A percentile compares a stretch with the other conserved stretches of the same genome.
These are phyloP conservation scores for Xylariaceae sp. DNA, from an alignment of 2,329 filamentous ascomycete species.

Conservation along the genomic window DNA sequence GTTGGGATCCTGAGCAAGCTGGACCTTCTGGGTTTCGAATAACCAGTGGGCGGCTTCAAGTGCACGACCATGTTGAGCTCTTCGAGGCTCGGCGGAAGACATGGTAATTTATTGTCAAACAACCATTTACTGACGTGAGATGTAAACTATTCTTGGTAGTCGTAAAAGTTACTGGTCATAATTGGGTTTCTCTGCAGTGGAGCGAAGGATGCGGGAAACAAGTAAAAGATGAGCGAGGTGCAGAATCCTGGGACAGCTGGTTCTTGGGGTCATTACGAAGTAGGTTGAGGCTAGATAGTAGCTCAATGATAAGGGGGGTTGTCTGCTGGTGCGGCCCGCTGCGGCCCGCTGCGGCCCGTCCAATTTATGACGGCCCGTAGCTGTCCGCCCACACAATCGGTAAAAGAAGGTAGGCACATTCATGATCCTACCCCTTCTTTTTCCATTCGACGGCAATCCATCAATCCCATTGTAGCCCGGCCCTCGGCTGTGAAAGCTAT, in stretches of 20 bases:
- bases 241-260: constrained; percentile 5
- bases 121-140: not conserved
- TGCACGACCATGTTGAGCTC: not conserved
- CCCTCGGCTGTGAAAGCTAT: too few species aligned
- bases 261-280: not conserved
- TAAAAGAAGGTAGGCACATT: too few species aligned
- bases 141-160: not conserved
- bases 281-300: not conserved
- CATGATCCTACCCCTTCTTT: too few species aligned
- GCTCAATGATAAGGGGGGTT: not conserved
- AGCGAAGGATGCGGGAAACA: not conserved
- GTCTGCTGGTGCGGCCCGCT: not conserved
- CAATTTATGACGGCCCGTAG: not conserved
- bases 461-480: too few species aligned
- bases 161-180: not conserved
- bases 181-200: not conserved
- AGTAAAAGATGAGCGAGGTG: not conserved
- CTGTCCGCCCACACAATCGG: too few species aligned
- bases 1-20: constrained; percentile 13
- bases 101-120: constrained; percentile 6
- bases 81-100: constrained; percentile 6
- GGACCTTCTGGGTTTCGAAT: constrained; percentile 10
- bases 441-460: too few species aligned
- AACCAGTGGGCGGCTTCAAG: constrained; percentile 15
- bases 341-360: not conserved